phyloP scores from a whole-genome alignment of 2,329 filamentous ascomycete genomes.

The Trichoderma brevicompactum region DNA sequence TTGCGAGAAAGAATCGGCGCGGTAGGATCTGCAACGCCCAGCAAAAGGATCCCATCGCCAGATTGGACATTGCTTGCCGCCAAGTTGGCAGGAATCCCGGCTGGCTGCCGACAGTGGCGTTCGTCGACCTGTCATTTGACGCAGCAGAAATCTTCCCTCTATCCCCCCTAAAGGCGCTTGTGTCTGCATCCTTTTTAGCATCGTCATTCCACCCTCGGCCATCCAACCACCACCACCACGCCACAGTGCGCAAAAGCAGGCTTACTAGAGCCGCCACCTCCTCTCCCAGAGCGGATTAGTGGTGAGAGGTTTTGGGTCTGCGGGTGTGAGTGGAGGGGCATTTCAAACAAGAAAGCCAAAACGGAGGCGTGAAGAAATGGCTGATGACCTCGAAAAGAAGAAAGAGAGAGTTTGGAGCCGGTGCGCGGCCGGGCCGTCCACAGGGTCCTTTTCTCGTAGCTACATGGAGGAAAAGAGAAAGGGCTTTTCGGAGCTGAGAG shows the following conservation, averaged over 20 bases:
- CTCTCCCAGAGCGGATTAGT: slow-evolving; percentile 3
- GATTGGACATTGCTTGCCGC: slow-evolving; percentile 11
- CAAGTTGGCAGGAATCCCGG: slow-evolving; percentile 21
- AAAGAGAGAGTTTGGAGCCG: slow-evolving; percentile 19
- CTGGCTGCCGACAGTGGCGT: slow-evolving; percentile 29
- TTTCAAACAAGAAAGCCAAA: not conserved
- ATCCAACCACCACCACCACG: slow-evolving; percentile 11
- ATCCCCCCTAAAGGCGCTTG: not conserved
- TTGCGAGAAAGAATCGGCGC: not conserved
- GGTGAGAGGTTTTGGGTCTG: slow-evolving; percentile 15
- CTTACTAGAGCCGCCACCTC: slow-evolving; percentile 23
- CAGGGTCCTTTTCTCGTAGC: not conserved
- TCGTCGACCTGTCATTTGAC: slow-evolving; percentile 28
- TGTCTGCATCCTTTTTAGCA: slow-evolving; percentile 18
- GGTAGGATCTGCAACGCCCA: slow-evolving; percentile 18
- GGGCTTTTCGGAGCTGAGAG: not conserved
- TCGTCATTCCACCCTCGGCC: slow-evolving; percentile 18
- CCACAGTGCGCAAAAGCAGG: slow-evolving; percentile 23
- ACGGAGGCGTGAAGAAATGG: too few species aligned
- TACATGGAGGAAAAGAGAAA: not conserved
- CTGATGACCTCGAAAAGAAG: too few species aligned
- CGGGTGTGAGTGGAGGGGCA: slow-evolving; percentile 6
- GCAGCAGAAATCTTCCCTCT: not conserved
- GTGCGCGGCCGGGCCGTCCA: slow-evolving; percentile 15
- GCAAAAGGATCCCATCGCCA: slow-evolving; percentile 1